Base-by-base conservation (phyloP, 495 filamentous ascomycete species). In the Arthonia radiata region DNA sequence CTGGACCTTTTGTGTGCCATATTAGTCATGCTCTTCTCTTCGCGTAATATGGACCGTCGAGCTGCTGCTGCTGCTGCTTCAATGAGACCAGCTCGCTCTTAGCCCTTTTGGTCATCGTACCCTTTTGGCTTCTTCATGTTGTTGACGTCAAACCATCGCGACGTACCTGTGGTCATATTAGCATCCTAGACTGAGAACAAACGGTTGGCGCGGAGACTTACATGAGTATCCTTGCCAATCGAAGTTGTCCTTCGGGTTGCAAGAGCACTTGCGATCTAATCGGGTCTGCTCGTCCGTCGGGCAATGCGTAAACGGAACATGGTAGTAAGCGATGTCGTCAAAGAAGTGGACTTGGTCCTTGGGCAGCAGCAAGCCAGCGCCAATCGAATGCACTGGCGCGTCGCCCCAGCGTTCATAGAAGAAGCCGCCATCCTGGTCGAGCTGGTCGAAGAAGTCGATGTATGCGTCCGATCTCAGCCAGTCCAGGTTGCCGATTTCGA, bases 291-390 rank as follows among this genome's bases (percentile, higher is more conserved):
- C 80, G 14, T 70, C 71, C 0, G 76, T 86, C 3, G 86, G 86
- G 45, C 86, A 97, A 52, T 97, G 86, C 13, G 83, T 94, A 44
- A 97, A 97, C 4, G 86, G 86, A n/a, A 91, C 75, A 42, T 97
- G 86, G 50, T 80, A 94, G 50, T 97, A 97, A 31, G 75, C 86
- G 37, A 97, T 94, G 40, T 97, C 86, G 42, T 97, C 77, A 58
- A 91, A 97, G 57, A 97, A 97, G 40, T 94, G 83, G 35, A 97
- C 70, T 43, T 97, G 63, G 30, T 89, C 74, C 53, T 91, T 92
- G 41, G 69, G 65, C 34, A 97, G 56, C 46, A 92, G 59, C 2
- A 93, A 47, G 9, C 59, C 66, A 3, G 86, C 86, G 1, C 77
- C 86, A 38, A 97, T 92, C n/a, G 80, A 89, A 52, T 90, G 79